phyloP scores from a whole-genome alignment of 2,329 filamentous ascomycete species.

The Paramyrothecium roridum region DNA sequence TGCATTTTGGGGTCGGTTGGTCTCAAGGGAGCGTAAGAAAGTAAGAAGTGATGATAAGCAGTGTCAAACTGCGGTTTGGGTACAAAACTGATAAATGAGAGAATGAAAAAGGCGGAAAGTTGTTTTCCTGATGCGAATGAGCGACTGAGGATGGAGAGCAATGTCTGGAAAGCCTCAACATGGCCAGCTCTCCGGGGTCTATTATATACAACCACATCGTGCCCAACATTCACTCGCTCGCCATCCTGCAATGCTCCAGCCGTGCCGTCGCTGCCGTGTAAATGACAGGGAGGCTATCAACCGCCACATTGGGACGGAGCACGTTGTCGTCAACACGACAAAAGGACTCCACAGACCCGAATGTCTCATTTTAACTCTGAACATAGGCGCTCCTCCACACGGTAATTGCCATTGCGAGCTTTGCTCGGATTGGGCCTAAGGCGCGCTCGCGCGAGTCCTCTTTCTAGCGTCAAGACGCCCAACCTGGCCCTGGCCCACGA shows the following conservation, averaged over 20 bases:
- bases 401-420: background rate
- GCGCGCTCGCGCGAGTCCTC: no score
- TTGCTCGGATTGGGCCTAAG: no score
- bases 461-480: no score
- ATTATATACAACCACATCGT: background rate
- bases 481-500: no score
- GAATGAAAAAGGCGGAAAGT: background rate
- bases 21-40: no score
- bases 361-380: background rate
- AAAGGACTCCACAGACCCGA: background rate
- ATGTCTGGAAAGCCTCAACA: background rate
- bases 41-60: background rate
- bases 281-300: background rate
- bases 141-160: background rate
- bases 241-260: background rate
- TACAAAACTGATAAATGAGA: background rate
- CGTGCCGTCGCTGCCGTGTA: background rate
- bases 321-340: background rate
- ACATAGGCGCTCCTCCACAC: background rate
- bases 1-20: slow-evolving; percentile 3
- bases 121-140: background rate
- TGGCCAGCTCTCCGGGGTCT: background rate
- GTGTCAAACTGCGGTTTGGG: background rate
- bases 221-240: no score
- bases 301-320: no score